Conservation (phyloP, 805 yeast species). For the Lipomyces chichibuensis region DNA sequence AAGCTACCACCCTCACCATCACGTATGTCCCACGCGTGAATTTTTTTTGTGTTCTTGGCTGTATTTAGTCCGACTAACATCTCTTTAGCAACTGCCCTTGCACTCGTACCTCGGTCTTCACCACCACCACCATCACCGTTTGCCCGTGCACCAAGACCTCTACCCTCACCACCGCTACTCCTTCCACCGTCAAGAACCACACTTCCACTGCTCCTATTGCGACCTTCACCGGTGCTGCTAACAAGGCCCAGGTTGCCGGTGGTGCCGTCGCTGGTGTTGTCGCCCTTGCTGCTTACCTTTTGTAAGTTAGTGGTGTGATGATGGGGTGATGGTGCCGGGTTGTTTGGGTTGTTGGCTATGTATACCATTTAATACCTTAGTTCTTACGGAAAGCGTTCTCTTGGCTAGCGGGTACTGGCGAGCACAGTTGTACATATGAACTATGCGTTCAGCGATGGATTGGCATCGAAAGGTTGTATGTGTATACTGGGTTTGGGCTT, state of each 20-base stretch:
- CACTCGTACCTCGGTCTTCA: slow-evolving; percentile 54
- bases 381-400: not conserved
- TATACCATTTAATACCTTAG: not conserved
- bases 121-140: slow-evolving; percentile 40
- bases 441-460: not conserved
- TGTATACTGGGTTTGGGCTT: not conserved
- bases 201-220: slow-evolving; percentile 35
- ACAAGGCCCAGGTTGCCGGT: slow-evolving; percentile 42
- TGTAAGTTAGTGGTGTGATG: slow-evolving; percentile 26
- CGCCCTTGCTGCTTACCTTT: slow-evolving; percentile 44
- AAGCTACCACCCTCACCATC: slow-evolving; percentile 79
- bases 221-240: slow-evolving; percentile 39
- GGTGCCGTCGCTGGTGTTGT: slow-evolving; percentile 57
- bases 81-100: slow-evolving; percentile 67
- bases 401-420: not conserved
- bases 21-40: slow-evolving; percentile 45
- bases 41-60: not conserved
- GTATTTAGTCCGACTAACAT: not conserved
- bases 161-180: slow-evolving; percentile 37
- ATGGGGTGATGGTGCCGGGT: not conserved
- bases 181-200: slow-evolving; percentile 34
- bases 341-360: not conserved
- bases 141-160: slow-evolving; percentile 42
- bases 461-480: not conserved
- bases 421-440: not conserved